Evolutionary conservation across 108 stramenopile genomes (phyloP), one percentile per base, ranked within the genome.

Genomic region (Cyclotella kingstonii): DNA sequence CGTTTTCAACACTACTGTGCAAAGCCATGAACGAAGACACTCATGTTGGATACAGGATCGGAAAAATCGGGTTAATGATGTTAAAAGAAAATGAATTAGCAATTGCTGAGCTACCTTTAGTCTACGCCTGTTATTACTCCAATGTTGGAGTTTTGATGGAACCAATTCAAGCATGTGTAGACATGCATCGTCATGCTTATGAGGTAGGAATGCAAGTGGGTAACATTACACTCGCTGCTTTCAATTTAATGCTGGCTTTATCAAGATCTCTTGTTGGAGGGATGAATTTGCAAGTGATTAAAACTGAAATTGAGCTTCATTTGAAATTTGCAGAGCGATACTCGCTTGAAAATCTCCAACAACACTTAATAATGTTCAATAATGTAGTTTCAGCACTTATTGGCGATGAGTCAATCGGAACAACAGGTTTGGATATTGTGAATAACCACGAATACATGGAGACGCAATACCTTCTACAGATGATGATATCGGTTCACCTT

Each of bases 121-220:
- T 65, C 5, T 51, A 33, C 21, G 12, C 8, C 17, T 1, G 23
- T 12, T 62, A 54, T 43, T 65, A 65, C 30, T 17, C 29, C 3
- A 10, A 19, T 2, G 2, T 54, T 54, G 52, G 33, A 0, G 41
- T 45, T 53, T 27, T 41, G 22, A 45, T 22, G 17, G 64, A 54
- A 43, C 64, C 64, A 5, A 34, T 65, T n/a, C 64, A 65, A 65
- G 25, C 52, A 42, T 44, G 52, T 34, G 30, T 48, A 15, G 43
- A 31, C 25, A 65, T 54, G 64, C 31, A 43, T 19, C 40, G 26
- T 22, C 22, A 31, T 26, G 64, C 40, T 39, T 70, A 34, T 45
- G 68, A 61, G 28, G 21, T 46, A 22, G 68, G 59, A 43, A 46
- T 70, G 51, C 29, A 46, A 45, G 5, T 8, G 3, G 68, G 68